These are phyloP conservation scores for Yamadazyma ubonensis DNA, from an alignment of 805 yeast genomes.

Conservation along the genomic window DNA sequence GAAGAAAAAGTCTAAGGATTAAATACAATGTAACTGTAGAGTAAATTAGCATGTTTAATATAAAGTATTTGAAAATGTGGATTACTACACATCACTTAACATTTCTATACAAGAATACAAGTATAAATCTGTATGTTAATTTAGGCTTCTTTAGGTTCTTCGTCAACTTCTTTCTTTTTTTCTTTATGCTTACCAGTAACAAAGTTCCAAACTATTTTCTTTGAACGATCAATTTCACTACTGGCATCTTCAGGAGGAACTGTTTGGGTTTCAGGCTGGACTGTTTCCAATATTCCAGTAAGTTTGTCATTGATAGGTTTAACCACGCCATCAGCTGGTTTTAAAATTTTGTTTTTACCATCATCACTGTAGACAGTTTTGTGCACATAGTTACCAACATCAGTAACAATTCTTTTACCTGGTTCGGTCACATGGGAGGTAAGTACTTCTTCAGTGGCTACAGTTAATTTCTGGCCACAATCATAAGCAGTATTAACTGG, in stretches of 20 bases:
- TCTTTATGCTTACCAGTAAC: conserved; percentile 10
- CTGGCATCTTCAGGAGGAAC: conserved; percentile 45
- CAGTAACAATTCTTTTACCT: conserved; percentile 45
- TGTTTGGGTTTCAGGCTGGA: conserved; percentile 44
- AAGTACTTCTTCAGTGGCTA: conserved; percentile 12
- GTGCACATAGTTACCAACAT: conserved; percentile 51
- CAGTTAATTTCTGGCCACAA: conserved; percentile 12
- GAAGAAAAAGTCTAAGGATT: conserved; percentile 48
- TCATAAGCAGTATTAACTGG: conserved; percentile 47
- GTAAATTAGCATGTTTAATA: conserved; percentile 13
- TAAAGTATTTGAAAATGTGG: conserved; percentile 6
- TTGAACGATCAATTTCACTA: conserved; percentile 49
- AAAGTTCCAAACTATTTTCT: conserved; percentile 13
- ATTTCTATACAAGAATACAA: conserved; percentile 23
- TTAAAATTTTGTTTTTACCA: conserved; percentile 62
- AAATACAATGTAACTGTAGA: conserved; percentile 16
- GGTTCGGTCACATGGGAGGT: conserved; percentile 41
- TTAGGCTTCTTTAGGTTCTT: conserved; percentile 25
- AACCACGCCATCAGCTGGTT: conserved; percentile 61
- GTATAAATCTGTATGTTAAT: too few relatives aligned
- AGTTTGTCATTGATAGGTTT: conserved; percentile 59
- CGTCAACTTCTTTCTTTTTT: conserved; percentile 17
- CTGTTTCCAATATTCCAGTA: conserved; percentile 42
- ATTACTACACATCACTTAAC: too few relatives aligned
- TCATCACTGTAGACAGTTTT: conserved; percentile 52